A percentile compares a stretch with the other conserved stretches of the same genome.
Evolutionary conservation across 2,329 filamentous ascomycete genomes (phyloP).

Genomic region (Sporothrix humicola): DNA sequence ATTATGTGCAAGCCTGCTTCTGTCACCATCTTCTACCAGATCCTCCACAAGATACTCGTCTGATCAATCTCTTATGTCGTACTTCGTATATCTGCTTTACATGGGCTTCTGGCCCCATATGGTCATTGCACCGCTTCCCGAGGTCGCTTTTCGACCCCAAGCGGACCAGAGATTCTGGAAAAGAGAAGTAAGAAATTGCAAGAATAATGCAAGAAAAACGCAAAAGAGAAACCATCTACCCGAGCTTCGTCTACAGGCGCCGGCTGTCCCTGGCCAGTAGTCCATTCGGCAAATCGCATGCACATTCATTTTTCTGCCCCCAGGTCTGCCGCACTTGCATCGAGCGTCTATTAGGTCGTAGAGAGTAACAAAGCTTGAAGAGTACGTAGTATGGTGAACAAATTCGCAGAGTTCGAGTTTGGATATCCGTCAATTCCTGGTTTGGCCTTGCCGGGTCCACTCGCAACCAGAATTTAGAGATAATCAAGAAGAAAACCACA

Average conservation of each 20-base stretch:
- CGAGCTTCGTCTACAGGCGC: background rate
- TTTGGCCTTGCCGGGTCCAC: background rate
- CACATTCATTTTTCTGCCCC: background rate
- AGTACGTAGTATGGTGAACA: background rate
- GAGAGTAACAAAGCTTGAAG: background rate
- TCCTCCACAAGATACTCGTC: too few species aligned
- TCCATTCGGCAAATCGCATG: background rate
- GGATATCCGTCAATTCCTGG: background rate
- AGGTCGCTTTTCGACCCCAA: conserved; percentile 6
- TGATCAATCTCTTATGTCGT: too few species aligned
- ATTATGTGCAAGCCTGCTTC: too few species aligned
- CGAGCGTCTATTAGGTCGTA: background rate
- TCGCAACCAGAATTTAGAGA: background rate
- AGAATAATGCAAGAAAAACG: background rate
- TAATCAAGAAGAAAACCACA: background rate
- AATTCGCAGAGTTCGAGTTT: background rate
- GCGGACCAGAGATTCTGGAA: background rate
- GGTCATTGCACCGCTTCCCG: background rate
- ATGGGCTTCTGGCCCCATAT: background rate
- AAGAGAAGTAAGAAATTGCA: too few species aligned
- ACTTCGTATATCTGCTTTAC: too few species aligned
- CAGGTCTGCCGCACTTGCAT: conserved; percentile 17
- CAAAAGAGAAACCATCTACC: background rate
- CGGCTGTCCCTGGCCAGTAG: background rate
- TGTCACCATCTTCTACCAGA: too few species aligned